phyloP scores from a whole-genome alignment of 75 land plant species.

The Selaginella tamariscina region DNA sequence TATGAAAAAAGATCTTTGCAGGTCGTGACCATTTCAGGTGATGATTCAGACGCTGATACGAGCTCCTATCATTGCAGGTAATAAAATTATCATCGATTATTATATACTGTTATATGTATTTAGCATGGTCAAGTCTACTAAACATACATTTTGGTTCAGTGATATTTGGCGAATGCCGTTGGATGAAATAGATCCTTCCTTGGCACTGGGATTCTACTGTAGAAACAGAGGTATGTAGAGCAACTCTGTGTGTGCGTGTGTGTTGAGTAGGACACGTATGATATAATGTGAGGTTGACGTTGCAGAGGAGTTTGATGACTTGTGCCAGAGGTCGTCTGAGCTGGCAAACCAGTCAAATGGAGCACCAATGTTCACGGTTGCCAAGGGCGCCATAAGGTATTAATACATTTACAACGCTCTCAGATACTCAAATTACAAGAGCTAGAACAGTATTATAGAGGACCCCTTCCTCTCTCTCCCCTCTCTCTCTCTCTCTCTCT shows the following conservation, averaged over 20 bases:
- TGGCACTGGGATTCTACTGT: conserved; percentile 96
- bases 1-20: conserved; percentile 17
- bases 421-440: conserved; percentile 23
- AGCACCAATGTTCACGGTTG: conserved; percentile 84
- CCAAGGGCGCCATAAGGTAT: conserved; percentile 26
- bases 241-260: not conserved
- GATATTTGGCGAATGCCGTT: conserved; percentile 55
- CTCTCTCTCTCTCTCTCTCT: conserved; percentile 8
- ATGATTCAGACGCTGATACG: conserved; percentile 58
- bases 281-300: not conserved
- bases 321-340: conserved; percentile 62
- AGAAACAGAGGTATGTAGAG: conserved; percentile 48
- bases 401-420: too few species aligned
- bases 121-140: too few species aligned
- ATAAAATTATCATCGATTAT: not conserved
- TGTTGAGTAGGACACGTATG: not conserved
- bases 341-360: conserved; percentile 68
- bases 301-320: conserved; percentile 83
- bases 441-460: not conserved
- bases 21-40: conserved; percentile 45
- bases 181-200: conserved; percentile 71
- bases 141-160: conserved; percentile 37
- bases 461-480: conserved; percentile 7
- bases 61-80: conserved; percentile 95
- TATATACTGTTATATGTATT: not conserved